Percentiles rank a stretch among this genome's conserved stretches.
phyloP scores from a whole-genome alignment of 192 early-diverging fungal genomes.

The Lunasporangiospora selenospora region DNA sequence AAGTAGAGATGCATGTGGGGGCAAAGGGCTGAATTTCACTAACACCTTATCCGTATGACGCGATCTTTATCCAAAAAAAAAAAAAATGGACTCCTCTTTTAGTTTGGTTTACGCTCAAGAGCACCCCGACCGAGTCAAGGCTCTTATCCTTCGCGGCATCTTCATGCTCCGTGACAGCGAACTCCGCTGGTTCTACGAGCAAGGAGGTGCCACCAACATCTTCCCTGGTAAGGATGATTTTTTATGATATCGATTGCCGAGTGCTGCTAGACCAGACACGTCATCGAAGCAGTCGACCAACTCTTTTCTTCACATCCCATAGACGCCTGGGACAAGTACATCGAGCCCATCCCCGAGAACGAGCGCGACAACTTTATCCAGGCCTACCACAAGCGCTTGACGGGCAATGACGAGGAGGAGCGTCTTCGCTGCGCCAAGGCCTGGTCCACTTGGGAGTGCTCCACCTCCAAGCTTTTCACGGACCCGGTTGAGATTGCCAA shows the following conservation, averaged over 20 bases:
- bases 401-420: slow-evolving; percentile 56
- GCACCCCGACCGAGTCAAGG: slow-evolving; percentile 67
- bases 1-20: too few species aligned
- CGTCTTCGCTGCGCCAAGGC: slow-evolving; percentile 60
- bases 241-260: too few species aligned
- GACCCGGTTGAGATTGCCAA: slow-evolving; percentile 62
- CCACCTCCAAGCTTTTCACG: slow-evolving; percentile 58
- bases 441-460: slow-evolving; percentile 62
- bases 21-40: too few species aligned
- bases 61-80: background rate
- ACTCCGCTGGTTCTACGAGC: slow-evolving; percentile 71
- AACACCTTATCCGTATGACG: background rate
- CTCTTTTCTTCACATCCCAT: slow-evolving; percentile 5
- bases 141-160: slow-evolving; percentile 72
- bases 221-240: too few species aligned
- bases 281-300: too few species aligned
- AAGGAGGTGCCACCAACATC: slow-evolving; percentile 67
- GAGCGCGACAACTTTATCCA: slow-evolving; percentile 67
- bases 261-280: too few species aligned
- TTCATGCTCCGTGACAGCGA: slow-evolving; percentile 64
- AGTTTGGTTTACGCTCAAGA: slow-evolving; percentile 65
- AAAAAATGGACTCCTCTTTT: background rate
- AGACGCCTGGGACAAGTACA: slow-evolving; percentile 65
- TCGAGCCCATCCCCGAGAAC: slow-evolving; percentile 62
- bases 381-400: slow-evolving; percentile 73